Evolutionary conservation across 225 moss, liverwort and hornwort genomes (phyloP).

Genomic region (Antitrichia curtipendula): DNA sequence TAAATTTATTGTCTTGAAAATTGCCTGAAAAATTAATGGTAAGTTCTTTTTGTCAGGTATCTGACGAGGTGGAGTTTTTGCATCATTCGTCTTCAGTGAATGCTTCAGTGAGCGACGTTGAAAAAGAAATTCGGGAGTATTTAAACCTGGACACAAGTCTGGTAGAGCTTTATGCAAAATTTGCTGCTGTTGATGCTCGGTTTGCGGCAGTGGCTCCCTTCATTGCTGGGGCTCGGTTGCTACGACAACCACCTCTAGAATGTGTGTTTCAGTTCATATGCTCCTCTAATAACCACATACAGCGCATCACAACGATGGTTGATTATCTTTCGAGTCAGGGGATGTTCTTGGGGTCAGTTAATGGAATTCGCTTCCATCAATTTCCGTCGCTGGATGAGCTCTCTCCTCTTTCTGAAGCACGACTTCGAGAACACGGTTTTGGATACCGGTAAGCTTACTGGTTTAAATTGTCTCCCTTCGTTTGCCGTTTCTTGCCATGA

Average conservation of each 20-base stretch:
- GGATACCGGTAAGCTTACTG: constrained; percentile 65
- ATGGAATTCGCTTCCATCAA: constrained; percentile 60
- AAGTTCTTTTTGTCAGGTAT: background rate
- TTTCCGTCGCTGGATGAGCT: constrained; percentile 75
- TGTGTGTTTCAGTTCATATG: constrained; percentile 93
- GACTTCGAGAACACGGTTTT: constrained; percentile 72
- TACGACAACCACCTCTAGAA: constrained; percentile 78
- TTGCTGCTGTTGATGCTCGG: constrained; percentile 65
- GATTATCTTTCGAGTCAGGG: constrained; percentile 64
- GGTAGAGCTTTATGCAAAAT: constrained; percentile 55
- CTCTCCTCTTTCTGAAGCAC: constrained; percentile 42
- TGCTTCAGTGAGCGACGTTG: constrained; percentile 8
- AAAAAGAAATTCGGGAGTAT: constrained; percentile 63
- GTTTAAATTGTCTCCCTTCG: background rate
- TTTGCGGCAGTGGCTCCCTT: constrained; percentile 97
- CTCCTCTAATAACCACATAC: constrained; percentile 94
- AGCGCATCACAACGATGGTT: constrained; percentile 90
- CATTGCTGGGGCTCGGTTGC: constrained; percentile 68
- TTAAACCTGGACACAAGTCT: constrained; percentile 61
- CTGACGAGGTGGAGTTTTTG: constrained; percentile 49
- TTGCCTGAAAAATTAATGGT: no score
- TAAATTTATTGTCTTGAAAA: background rate
- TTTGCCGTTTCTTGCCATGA: background rate
- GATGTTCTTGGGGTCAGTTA: constrained; percentile 51
- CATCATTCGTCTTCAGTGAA: constrained; percentile 38